Percentiles rank a stretch among this genome's conserved stretches.
phyloP scores from a whole-genome alignment of 1,139 yeast genomes.

The Yamadazyma mexicana region DNA sequence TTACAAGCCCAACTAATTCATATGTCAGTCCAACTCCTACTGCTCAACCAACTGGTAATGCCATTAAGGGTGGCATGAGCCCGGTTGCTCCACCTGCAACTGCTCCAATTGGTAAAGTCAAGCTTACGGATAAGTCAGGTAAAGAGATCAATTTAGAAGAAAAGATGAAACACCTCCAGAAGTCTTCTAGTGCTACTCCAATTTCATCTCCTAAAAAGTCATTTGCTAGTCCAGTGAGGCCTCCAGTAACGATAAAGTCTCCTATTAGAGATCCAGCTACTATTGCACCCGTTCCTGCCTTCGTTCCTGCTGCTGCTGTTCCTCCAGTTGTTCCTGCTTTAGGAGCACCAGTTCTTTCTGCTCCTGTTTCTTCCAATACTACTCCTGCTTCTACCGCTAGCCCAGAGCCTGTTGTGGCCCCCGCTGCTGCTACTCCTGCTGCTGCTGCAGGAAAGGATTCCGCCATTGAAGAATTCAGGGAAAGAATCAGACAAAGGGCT shows the following conservation, averaged over 20 bases:
- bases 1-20: slow-evolving; percentile 7
- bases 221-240: slow-evolving; percentile 16
- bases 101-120: slow-evolving; percentile 24
- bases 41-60: slow-evolving; percentile 6
- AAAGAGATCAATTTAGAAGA: slow-evolving; percentile 47
- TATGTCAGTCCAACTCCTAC: slow-evolving; percentile 9
- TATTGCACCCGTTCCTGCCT: slow-evolving; percentile 10
- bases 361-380: slow-evolving; percentile 10
- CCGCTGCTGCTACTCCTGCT: slow-evolving; percentile 14
- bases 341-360: slow-evolving; percentile 8
- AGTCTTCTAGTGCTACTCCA: slow-evolving; percentile 19
- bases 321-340: slow-evolving; percentile 7
- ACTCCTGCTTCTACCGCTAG: slow-evolving; percentile 10
- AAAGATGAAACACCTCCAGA: slow-evolving; percentile 29
- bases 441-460: slow-evolving; percentile 4
- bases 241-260: slow-evolving; percentile 15
- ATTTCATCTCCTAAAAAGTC: slow-evolving; percentile 17
- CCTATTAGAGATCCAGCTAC: slow-evolving; percentile 2
- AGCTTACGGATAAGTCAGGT: slow-evolving; percentile 49
- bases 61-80: slow-evolving; percentile 10
- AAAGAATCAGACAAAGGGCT: slow-evolving; percentile 12
- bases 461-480: slow-evolving; percentile 16
- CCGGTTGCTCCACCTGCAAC: slow-evolving; percentile 14
- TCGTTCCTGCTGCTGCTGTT: slow-evolving; percentile 9
- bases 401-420: no score